Percentiles rank a stretch among this genome's conserved stretches.
Evolutionary conservation across 371 early-diverging fungal genomes (phyloP).

Genomic region (Funneliformis caledonium): DNA sequence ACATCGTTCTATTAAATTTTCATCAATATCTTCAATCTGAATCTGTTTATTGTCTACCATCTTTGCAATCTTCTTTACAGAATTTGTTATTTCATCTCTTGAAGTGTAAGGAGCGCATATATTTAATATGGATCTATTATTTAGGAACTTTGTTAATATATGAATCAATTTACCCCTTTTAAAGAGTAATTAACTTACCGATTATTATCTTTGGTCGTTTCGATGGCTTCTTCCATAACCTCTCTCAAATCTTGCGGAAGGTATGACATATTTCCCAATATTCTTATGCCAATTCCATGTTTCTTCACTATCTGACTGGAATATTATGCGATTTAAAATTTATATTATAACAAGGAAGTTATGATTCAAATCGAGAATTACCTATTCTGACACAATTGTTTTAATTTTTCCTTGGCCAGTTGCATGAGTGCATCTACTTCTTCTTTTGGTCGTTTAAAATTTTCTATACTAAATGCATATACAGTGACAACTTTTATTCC

Average conservation of each 20-base stretch:
- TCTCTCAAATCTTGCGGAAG: slow-evolving; percentile 71
- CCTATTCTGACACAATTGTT: slow-evolving; percentile 74
- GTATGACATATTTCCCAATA: slow-evolving; percentile 81
- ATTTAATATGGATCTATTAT: slow-evolving; percentile 76
- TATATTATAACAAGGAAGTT: slow-evolving; percentile 22
- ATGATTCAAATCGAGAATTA: slow-evolving; percentile 42
- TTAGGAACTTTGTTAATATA: slow-evolving; percentile 42
- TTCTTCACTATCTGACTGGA: slow-evolving; percentile 75
- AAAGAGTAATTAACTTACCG: slow-evolving; percentile 48
- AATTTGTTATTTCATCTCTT: slow-evolving; percentile 82
- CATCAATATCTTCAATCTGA: slow-evolving; percentile 65
- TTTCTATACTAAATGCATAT: slow-evolving; percentile 98
- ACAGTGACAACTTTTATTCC: slow-evolving; percentile 93
- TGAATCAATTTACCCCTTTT: background rate
- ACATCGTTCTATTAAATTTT: slow-evolving; percentile 62
- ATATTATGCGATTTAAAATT: background rate
- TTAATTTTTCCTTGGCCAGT: slow-evolving; percentile 78
- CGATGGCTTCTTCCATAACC: slow-evolving; percentile 65
- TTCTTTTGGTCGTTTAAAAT: slow-evolving; percentile 89
- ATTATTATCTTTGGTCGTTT: slow-evolving; percentile 71
- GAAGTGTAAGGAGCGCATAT: slow-evolving; percentile 97
- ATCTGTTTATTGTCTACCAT: slow-evolving; percentile 62
- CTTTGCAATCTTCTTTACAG: slow-evolving; percentile 57
- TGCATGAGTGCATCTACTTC: slow-evolving; percentile 94
- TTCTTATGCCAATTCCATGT: slow-evolving; percentile 75